A percentile compares a stretch with the other conserved stretches of the same genome.
phyloP scores from a whole-genome alignment of 2,329 filamentous ascomycete genomes.

The Xylaria sp. region DNA sequence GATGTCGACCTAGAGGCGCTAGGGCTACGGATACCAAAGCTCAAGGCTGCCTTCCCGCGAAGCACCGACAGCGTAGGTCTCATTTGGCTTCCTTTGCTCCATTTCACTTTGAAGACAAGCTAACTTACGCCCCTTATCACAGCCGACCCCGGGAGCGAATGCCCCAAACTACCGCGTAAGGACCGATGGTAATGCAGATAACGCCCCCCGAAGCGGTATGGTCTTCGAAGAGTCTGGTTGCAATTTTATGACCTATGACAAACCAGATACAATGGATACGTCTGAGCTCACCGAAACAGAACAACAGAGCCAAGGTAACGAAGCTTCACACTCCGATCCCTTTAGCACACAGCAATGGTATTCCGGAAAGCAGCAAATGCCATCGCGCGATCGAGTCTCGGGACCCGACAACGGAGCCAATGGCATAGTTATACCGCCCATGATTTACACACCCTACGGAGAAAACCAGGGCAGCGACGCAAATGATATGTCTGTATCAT shows the following conservation, averaged over 20 bases:
- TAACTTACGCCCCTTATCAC: slow-evolving; percentile 39
- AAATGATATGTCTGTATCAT: slow-evolving; percentile 61
- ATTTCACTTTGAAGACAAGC: neutral
- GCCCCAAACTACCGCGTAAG: slow-evolving; percentile 4
- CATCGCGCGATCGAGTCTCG: slow-evolving; percentile 44
- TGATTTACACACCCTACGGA: slow-evolving; percentile 51
- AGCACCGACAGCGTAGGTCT: slow-evolving; percentile 62
- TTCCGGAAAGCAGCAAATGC: slow-evolving; percentile 54
- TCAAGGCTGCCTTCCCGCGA: slow-evolving; percentile 66
- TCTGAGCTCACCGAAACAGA: slow-evolving; percentile 56
- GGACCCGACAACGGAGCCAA: slow-evolving; percentile 36
- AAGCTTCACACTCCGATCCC: slow-evolving; percentile 18
- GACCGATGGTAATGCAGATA: slow-evolving; percentile 19
- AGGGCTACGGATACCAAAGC: slow-evolving; percentile 69
- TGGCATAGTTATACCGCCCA: slow-evolving; percentile 27
- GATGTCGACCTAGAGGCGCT: slow-evolving; percentile 89
- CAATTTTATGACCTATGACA: slow-evolving; percentile 44
- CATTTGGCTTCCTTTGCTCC: neutral
- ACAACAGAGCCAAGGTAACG: slow-evolving; percentile 34
- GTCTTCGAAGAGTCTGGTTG: slow-evolving; percentile 54
- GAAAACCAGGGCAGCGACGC: slow-evolving; percentile 57
- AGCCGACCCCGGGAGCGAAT: slow-evolving; percentile 48
- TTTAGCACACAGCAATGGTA: slow-evolving; percentile 51
- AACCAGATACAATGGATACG: slow-evolving; percentile 54
- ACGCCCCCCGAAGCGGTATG: slow-evolving; percentile 44